Evolutionary conservation across 2,329 filamentous ascomycete species (phyloP), one percentile per base, ranked within the genome.

Genomic region (Xylaria sp.): DNA sequence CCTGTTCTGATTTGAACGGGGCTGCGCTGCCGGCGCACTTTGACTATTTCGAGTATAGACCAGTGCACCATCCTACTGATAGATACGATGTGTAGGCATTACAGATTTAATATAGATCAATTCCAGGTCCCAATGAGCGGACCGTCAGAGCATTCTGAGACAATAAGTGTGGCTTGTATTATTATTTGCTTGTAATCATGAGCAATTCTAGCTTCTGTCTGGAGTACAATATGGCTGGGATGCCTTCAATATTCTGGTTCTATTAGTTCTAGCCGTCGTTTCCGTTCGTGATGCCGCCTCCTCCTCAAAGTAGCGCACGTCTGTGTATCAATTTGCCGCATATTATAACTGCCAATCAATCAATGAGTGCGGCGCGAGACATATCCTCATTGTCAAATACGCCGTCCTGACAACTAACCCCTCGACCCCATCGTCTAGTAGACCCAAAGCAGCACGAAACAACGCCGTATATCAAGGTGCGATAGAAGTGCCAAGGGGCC

Each of bases 1-100:
- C 82, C 0, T 80, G 78, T 47, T 83, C 80, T 2, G 82, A 84
- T 68, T 57, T 83, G 48, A 83, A 84, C 58, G 82, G 82, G 2
- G 77, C 76, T 13, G 79, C 73, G 7, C 63, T 70, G 56, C 69
- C 72, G 55, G 81, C 82, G 0, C 72, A 61, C 3, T 84, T 84
- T 70, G 80, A 82, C 58, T 77, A 80, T 49, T 81, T 84, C 58
- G 62, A 75, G 0, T 84, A 84, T 67, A 72, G 74, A 1, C 82
- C 81, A 4, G 76, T 78, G 4, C 67, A 76, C 23, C 68, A 83
- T 61, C 64, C 73, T 52, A 76, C 72, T 7, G 81, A 84, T 63
- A 73, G 80, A 9, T 83, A 83, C 62, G 78, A 81, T 49, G 62
- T 76, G n/a, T 75, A 62, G 60, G 4, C n/a, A 47, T 9, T 9